Percentiles rank a stretch among this genome's conserved stretches.
Evolutionary conservation across 2,329 filamentous ascomycete genomes (phyloP).

Genomic region (Diaporthe sp.): DNA sequence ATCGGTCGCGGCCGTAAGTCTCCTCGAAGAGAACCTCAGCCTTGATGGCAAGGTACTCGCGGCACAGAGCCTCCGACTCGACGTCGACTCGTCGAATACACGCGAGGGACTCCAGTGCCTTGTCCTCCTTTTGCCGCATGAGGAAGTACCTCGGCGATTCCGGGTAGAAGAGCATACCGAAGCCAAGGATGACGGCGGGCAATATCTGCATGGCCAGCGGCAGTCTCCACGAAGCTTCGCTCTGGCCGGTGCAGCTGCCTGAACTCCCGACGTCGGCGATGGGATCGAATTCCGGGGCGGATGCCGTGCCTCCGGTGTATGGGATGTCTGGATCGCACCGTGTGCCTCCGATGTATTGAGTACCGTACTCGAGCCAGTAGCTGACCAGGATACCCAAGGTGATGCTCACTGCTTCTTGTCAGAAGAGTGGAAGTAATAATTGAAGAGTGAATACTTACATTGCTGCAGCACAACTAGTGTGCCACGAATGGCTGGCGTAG

Average conservation of each 20-base stretch:
- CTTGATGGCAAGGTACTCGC: conserved; percentile 53
- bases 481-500: conserved; percentile 42
- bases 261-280: conserved; percentile 54
- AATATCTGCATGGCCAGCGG: conserved; percentile 65
- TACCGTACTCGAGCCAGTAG: conserved; percentile 58
- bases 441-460: neutral
- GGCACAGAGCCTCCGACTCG: conserved; percentile 46
- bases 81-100: conserved; percentile 49
- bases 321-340: conserved; percentile 60
- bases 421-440: neutral
- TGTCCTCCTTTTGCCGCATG: conserved; percentile 49
- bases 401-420: conserved; percentile 49
- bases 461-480: conserved; percentile 42
- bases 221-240: conserved; percentile 58
- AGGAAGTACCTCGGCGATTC: conserved; percentile 52
- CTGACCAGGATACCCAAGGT: conserved; percentile 57
- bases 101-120: conserved; percentile 48
- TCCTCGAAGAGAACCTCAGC: conserved; percentile 54
- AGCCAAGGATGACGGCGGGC: conserved; percentile 67
- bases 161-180: conserved; percentile 66
- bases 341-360: conserved; percentile 56
- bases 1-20: conserved; percentile 45
- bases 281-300: conserved; percentile 56
- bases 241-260: conserved; percentile 59
- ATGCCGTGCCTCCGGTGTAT: conserved; percentile 57